phyloP scores from a whole-genome alignment of 352 stramenopile genomes.

The Achlya hypogyna region DNA sequence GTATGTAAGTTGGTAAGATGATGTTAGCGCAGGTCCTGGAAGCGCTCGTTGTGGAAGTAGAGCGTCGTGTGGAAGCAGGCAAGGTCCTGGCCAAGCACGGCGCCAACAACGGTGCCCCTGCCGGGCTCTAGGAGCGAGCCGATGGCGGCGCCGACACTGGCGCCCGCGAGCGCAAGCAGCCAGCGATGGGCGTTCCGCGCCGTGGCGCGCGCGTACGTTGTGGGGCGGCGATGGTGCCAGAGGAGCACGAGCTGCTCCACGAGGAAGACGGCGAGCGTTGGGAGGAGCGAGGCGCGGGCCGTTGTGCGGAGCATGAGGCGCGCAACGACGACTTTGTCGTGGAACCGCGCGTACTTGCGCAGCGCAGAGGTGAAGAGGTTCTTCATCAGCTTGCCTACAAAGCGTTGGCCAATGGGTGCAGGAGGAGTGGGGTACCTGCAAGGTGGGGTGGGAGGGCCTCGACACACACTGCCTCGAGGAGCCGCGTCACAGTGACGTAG shows the following conservation, averaged over 20 bases:
- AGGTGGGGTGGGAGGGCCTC: background rate
- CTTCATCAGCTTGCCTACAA: background rate
- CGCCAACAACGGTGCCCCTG: background rate
- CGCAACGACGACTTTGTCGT: background rate
- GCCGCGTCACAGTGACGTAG: background rate
- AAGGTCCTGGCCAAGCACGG: background rate
- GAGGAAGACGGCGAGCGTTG: background rate
- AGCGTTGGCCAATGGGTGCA: background rate
- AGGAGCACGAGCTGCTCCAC: background rate
- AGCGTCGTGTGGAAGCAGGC: background rate
- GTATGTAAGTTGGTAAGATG: no score
- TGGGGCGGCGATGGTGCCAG: background rate
- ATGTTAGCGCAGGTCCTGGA: no score
- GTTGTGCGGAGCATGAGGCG: constrained; percentile 6
- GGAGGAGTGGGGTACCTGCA: background rate
- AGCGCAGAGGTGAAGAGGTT: constrained; percentile 1
- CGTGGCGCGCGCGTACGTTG: background rate
- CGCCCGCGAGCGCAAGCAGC: background rate
- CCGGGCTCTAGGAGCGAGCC: background rate
- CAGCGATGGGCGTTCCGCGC: background rate
- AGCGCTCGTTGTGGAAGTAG: background rate
- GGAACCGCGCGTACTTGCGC: constrained; percentile 2
- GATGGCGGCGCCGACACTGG: background rate
- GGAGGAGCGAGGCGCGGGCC: background rate
- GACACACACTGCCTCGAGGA: background rate